phyloP scores from a whole-genome alignment of 2,329 filamentous ascomycete species.

The Claviceps humidiphila region DNA sequence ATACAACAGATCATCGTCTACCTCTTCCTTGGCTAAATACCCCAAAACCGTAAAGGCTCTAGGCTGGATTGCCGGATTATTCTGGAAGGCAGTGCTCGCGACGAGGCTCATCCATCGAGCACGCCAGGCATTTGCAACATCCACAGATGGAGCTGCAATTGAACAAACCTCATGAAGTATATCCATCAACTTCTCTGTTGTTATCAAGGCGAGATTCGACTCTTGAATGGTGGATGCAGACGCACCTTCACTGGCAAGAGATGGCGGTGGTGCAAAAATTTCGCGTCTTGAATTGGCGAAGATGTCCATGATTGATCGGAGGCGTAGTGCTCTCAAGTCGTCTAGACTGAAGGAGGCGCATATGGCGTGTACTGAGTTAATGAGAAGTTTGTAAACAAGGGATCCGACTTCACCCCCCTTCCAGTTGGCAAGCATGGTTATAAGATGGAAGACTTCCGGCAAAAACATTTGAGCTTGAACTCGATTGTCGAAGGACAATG shows the following conservation, averaged over 20 bases:
- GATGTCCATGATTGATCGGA: conserved; percentile 41
- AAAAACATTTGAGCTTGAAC: conserved; percentile 55
- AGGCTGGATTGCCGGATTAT: conserved; percentile 58
- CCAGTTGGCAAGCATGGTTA: conserved; percentile 58
- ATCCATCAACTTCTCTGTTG: conserved; percentile 48
- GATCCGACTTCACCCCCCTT: conserved; percentile 43
- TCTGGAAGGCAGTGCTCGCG: conserved; percentile 59
- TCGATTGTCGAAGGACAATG: conserved; percentile 54
- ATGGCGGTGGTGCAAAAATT: conserved; percentile 37
- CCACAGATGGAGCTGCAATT: conserved; percentile 48
- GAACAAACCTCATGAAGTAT: conserved; percentile 51
- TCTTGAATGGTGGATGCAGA: conserved; percentile 43
- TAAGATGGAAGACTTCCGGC: conserved; percentile 56
- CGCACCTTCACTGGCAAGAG: conserved; percentile 35
- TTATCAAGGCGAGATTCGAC: conserved; percentile 33
- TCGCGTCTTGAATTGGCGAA: conserved; percentile 48
- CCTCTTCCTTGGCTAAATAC: conserved; percentile 55
- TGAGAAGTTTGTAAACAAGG: conserved; percentile 48
- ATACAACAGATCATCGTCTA: conserved; percentile 58
- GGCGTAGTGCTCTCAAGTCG: conserved; percentile 41
- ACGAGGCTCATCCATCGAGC: conserved; percentile 63
- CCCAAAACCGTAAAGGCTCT: conserved; percentile 60
- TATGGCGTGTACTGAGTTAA: conserved; percentile 55
- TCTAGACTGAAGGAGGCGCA: conserved; percentile 53
- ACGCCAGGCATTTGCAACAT: conserved; percentile 55